A percentile compares a stretch with the other conserved stretches of the same genome.
Evolutionary conservation across 1,284 basidiomycete genomes (phyloP).

Genomic region (Ustilago sp.): DNA sequence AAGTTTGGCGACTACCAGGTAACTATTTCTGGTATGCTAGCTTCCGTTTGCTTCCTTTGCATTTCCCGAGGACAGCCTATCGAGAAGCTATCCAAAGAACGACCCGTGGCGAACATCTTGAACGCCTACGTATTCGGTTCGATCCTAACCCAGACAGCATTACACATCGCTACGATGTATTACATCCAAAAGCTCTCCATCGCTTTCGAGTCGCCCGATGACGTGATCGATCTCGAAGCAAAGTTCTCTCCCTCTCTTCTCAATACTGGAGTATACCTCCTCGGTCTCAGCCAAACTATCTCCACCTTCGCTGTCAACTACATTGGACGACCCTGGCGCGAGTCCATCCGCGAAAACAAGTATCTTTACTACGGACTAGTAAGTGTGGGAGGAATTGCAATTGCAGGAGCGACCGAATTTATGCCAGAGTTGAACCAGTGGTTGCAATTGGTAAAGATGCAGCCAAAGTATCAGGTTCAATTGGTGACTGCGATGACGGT

Average conservation of each 20-base stretch:
- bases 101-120: conserved; percentile 65
- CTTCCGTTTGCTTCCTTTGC: conserved; percentile 66
- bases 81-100: conserved; percentile 62
- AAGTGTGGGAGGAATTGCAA: conserved; percentile 57
- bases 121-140: conserved; percentile 65
- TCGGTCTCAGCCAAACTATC: conserved; percentile 65
- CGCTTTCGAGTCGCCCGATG: conserved; percentile 55
- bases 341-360: conserved; percentile 63
- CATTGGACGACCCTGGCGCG: conserved; percentile 66
- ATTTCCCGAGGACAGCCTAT: conserved; percentile 66
- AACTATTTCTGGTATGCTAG: conserved; percentile 65
- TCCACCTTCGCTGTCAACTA: conserved; percentile 69
- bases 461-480: conserved; percentile 73
- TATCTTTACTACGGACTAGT: conserved; percentile 66
- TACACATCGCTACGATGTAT: conserved; percentile 66
- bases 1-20: conserved; percentile 68
- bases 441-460: conserved; percentile 97
- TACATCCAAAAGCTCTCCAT: conserved; percentile 58
- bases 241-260: conserved; percentile 66
- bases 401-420: conserved; percentile 75
- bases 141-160: conserved; percentile 65
- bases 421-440: conserved; percentile 94
- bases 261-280: conserved; percentile 67
- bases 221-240: conserved; percentile 64
- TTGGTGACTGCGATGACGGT: conserved; percentile 77